A percentile compares a stretch with the other conserved stretches of the same genome.
Evolutionary conservation across 176 grass and related monocot species (phyloP).

Genomic region (Triticum urartu): DNA sequence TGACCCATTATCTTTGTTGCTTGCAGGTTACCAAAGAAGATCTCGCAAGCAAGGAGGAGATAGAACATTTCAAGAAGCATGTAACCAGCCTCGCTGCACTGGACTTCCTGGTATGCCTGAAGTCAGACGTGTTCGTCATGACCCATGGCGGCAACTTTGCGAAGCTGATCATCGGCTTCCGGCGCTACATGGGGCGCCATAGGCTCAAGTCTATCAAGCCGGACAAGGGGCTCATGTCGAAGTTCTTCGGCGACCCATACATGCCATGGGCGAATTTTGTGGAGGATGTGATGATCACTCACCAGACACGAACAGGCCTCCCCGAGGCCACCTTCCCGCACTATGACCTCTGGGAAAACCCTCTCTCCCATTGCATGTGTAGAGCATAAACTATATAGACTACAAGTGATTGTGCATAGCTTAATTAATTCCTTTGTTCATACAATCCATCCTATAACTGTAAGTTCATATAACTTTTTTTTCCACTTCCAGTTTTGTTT

Average conservation of each 20-base stretch:
- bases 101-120: slow-evolving; percentile 94
- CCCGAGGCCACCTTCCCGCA: slow-evolving; percentile 86
- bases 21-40: slow-evolving; percentile 89
- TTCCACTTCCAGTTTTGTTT: background rate
- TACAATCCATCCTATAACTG: background rate
- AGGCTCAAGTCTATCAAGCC: slow-evolving; percentile 95
- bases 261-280: slow-evolving; percentile 88
- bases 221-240: slow-evolving; percentile 92
- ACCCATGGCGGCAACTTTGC: slow-evolving; percentile 95
- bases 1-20: background rate
- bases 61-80: slow-evolving; percentile 95
- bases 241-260: slow-evolving; percentile 85
- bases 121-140: slow-evolving; percentile 94
- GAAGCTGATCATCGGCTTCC: slow-evolving; percentile 86
- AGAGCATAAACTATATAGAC: slow-evolving; percentile 46
- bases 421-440: slow-evolving; percentile 34
- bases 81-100: slow-evolving; percentile 90
- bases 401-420: slow-evolving; percentile 16
- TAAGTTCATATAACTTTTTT: slow-evolving; percentile 10
- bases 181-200: slow-evolving; percentile 80
- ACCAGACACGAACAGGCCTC: slow-evolving; percentile 87
- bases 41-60: slow-evolving; percentile 71
- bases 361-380: slow-evolving; percentile 91
- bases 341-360: slow-evolving; percentile 98
- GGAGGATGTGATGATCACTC: slow-evolving; percentile 80